Conservation (phyloP, 495 filamentous ascomycete species). For the Neurospora sp. region DNA sequence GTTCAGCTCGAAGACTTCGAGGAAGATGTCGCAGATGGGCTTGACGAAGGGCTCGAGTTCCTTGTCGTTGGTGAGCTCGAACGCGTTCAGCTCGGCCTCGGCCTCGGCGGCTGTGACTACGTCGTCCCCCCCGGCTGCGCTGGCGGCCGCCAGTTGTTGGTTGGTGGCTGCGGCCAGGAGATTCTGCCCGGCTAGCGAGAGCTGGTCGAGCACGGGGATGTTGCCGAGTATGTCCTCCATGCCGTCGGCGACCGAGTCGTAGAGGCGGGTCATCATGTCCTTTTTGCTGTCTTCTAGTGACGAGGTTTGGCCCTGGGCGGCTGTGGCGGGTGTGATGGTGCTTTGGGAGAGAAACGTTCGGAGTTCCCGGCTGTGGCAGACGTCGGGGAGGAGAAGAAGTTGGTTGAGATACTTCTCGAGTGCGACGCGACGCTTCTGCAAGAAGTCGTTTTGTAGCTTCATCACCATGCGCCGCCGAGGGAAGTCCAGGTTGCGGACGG, state of each 20-base stretch:
- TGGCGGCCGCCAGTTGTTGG: constrained; percentile 49
- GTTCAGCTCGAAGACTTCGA: constrained; percentile 92
- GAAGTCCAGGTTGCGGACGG: constrained; percentile 83
- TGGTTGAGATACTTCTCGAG: constrained; percentile 81
- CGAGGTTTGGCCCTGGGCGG: constrained; percentile 29
- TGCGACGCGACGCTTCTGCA: constrained; percentile 74
- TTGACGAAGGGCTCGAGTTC: constrained; percentile 94
- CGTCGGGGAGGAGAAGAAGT: constrained; percentile 76
- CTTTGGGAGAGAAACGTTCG: constrained; percentile 90
- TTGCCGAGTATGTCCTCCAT: constrained; percentile 97
- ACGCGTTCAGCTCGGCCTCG: constrained; percentile 88
- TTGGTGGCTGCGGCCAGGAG: constrained; percentile 80
- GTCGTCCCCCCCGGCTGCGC: constrained; percentile 35
- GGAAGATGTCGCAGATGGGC: constrained; percentile 94
- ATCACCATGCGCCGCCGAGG: constrained; percentile 85
- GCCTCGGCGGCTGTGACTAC: constrained; percentile 73
- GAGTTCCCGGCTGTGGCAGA: constrained; percentile 87
- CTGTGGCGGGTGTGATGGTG: constrained; percentile 46
- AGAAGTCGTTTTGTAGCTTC: constrained; percentile 91
- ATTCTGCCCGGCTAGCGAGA: constrained; percentile 86
- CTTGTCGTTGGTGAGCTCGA: constrained; percentile 54
- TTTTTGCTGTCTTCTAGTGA: constrained; percentile 52
- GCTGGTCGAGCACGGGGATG: constrained; percentile 88
- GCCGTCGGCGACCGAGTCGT: constrained; percentile 91
- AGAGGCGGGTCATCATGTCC: constrained; percentile 88